phyloP scores from a whole-genome alignment of 164 flowering plant genomes.

The Magnolia kwangsiensis region DNA sequence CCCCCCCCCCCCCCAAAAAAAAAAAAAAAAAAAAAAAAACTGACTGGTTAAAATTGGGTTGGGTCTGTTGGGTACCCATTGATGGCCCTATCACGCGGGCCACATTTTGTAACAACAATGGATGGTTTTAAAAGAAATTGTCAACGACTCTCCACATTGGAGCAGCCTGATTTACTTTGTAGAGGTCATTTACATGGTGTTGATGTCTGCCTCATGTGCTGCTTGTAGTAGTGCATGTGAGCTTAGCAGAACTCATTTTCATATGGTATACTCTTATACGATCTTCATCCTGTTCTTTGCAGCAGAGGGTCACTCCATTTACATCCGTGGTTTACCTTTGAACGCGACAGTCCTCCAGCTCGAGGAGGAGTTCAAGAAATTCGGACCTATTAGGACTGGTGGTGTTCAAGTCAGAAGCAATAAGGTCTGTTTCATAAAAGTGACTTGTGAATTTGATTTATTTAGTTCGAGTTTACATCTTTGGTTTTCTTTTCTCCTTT shows the following conservation, averaged over 20 bases:
- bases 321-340: constrained; percentile 59
- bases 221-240: neutral
- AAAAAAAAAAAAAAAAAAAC: too few relatives aligned
- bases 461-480: neutral
- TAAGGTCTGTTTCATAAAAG: constrained; percentile 40
- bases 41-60: too few relatives aligned
- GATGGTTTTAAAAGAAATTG: neutral
- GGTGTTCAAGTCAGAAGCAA: constrained; percentile 96
- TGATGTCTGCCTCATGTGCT: neutral
- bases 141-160: neutral
- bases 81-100: too few relatives aligned
- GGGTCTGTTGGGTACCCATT: too few relatives aligned
- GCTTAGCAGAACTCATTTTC: neutral
- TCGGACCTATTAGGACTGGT: constrained; percentile 72
- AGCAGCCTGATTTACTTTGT: neutral
- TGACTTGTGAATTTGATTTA: neutral
- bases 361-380: constrained; percentile 64
- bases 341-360: constrained; percentile 42
- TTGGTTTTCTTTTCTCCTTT: neutral
- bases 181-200: neutral
- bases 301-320: constrained; percentile 73
- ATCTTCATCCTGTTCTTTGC: constrained; percentile 3
- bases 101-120: too few relatives aligned
- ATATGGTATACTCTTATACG: neutral
- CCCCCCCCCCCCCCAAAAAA: too few relatives aligned